Evolutionary conservation across 1,139 yeast species (phyloP).

Genomic region (Debaryomycetaceae sp.): DNA sequence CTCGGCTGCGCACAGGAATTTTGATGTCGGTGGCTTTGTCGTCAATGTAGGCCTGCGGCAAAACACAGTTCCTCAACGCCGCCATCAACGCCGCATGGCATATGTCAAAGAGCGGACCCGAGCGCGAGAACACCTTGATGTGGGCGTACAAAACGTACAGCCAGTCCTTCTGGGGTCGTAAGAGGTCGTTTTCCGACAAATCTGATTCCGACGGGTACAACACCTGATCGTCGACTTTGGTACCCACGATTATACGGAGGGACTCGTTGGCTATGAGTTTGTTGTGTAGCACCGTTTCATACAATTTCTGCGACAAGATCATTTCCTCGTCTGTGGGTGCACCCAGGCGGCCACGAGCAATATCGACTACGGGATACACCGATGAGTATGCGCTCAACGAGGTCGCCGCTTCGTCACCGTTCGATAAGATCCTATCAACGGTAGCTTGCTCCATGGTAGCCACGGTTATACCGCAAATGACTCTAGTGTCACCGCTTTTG

Average conservation of each 20-base stretch:
- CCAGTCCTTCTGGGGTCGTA: constrained; percentile 35
- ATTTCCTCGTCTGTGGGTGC: constrained; percentile 92
- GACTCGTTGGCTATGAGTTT: constrained; percentile 45
- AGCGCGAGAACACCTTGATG: constrained; percentile 71
- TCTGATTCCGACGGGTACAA: constrained; percentile 21
- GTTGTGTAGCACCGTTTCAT: constrained; percentile 54
- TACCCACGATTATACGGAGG: constrained; percentile 48
- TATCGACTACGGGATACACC: constrained; percentile 76
- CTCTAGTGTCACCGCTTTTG: constrained; percentile 71
- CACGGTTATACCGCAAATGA: constrained; percentile 71
- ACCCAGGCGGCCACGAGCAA: constrained; percentile 69
- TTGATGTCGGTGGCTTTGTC: constrained; percentile 50
- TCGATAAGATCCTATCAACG: constrained; percentile 24
- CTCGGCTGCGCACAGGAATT: constrained; percentile 49
- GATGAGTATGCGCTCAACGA: constrained; percentile 29
- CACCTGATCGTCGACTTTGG: constrained; percentile 40
- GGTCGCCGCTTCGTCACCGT: constrained; percentile 18
- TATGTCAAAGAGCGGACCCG: constrained; percentile 78
- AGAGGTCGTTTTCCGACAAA: constrained; percentile 4
- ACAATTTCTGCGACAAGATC: constrained; percentile 66
- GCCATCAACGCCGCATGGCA: constrained; percentile 67
- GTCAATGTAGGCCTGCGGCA: constrained; percentile 66
- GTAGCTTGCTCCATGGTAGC: constrained; percentile 57
- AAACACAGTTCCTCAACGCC: constrained; percentile 55
- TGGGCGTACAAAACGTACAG: constrained; percentile 69